phyloP scores from a whole-genome alignment of 2,329 filamentous ascomycete species.

The Coleophoma eucalyptorum region DNA sequence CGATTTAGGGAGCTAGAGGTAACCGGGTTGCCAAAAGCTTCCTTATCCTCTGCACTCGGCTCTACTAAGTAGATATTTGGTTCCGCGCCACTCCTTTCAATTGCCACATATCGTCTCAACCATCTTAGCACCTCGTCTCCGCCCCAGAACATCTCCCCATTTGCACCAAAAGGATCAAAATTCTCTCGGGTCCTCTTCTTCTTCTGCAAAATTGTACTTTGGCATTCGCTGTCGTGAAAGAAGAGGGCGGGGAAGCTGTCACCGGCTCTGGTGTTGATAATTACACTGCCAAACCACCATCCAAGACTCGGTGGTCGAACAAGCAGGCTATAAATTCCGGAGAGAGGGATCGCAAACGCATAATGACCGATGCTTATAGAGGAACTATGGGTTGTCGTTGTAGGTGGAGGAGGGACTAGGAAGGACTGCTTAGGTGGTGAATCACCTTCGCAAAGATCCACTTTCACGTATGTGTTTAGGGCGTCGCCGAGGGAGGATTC shows the following conservation, averaged over 20 bases:
- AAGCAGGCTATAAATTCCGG: conserved; percentile 84
- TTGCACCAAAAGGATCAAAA: conserved; percentile 86
- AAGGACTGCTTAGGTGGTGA: conserved; percentile 82
- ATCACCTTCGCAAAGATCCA: conserved; percentile 80
- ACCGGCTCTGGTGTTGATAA: conserved; percentile 87
- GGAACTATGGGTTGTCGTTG: conserved; percentile 70
- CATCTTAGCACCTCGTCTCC: conserved; percentile 92
- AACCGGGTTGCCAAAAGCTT: conserved; percentile 59
- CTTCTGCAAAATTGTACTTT: conserved; percentile 91
- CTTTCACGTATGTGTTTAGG: conserved; percentile 88
- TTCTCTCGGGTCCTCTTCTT: conserved; percentile 78
- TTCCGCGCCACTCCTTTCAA: conserved; percentile 83
- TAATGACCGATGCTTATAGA: conserved; percentile 71
- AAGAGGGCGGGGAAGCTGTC: conserved; percentile 95
- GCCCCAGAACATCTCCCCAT: conserved; percentile 92
- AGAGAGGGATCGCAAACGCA: conserved; percentile 87
- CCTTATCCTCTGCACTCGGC: conserved; percentile 77
- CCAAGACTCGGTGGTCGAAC: conserved; percentile 89
- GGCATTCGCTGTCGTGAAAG: conserved; percentile 96
- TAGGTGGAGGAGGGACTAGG: conserved; percentile 87
- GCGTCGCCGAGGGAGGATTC: conserved; percentile 84
- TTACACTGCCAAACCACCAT: conserved; percentile 97
- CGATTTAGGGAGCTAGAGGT: conserved; percentile 33
- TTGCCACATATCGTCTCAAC: conserved; percentile 77
- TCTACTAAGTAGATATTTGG: conserved; percentile 90